Evolutionary conservation across 306 rosid species (phyloP).

Genomic region (Fagus crenata): DNA sequence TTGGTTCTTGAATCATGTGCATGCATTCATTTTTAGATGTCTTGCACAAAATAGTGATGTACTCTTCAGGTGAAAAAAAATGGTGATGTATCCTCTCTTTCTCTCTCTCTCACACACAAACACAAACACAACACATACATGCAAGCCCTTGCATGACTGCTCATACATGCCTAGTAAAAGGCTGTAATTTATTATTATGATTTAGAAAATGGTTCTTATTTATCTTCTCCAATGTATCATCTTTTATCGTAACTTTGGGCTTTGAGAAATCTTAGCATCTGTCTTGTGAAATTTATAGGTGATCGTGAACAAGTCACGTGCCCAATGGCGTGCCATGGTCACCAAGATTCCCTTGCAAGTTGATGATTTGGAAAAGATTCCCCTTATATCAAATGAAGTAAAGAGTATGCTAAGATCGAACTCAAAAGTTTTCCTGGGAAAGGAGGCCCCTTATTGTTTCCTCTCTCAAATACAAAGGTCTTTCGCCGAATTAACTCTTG

Average conservation of each 20-base stretch:
- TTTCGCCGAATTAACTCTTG: constrained; percentile 70
- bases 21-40: neutral
- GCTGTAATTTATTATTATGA: neutral
- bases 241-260: neutral
- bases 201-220: constrained; percentile 4
- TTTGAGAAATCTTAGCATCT: neutral
- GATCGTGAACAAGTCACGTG: constrained; percentile 89
- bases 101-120: neutral
- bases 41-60: neutral
- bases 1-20: neutral
- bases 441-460: constrained; percentile 77
- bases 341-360: constrained; percentile 66
- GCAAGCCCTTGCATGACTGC: neutral
- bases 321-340: constrained; percentile 62
- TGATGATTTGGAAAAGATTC: constrained; percentile 62
- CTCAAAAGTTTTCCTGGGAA: constrained; percentile 72
- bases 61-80: neutral
- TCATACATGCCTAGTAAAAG: neutral
- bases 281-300: constrained; percentile 46
- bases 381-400: constrained; percentile 59
- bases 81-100: neutral
- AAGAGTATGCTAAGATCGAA: constrained; percentile 68
- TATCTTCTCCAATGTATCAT: neutral
- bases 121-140: neutral
- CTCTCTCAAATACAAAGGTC: constrained; percentile 68